phyloP scores from a whole-genome alignment of 495 filamentous ascomycete genomes.

The Polyplosphaeria fusca region DNA sequence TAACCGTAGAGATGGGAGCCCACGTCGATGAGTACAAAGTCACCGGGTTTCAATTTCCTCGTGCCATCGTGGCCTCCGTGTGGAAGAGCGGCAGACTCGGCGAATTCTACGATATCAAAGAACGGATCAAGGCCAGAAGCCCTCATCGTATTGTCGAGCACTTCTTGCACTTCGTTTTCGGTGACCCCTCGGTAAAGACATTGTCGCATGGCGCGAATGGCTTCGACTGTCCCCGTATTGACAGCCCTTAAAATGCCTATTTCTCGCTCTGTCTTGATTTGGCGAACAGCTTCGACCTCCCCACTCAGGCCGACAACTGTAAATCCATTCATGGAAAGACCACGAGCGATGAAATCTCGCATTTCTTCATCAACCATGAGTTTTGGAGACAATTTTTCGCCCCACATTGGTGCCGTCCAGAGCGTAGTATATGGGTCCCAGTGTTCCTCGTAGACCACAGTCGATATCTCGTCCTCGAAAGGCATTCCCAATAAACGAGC shows the following conservation, averaged over 20 bases:
- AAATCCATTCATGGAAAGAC: constrained; percentile 48
- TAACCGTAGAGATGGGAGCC: constrained; percentile 57
- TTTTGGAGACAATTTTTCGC: constrained; percentile 33
- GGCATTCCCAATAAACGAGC: constrained; percentile 53
- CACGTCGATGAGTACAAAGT: constrained; percentile 56
- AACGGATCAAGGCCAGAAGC: constrained; percentile 51
- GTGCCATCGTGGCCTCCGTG: constrained; percentile 53
- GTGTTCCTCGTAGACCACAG: constrained; percentile 56
- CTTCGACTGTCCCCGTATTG: constrained; percentile 57
- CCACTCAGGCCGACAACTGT: constrained; percentile 47
- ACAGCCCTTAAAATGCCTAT: constrained; percentile 53
- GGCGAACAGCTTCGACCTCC: constrained; percentile 51
- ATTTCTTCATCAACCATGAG: constrained; percentile 59
- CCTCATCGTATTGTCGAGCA: constrained; percentile 49
- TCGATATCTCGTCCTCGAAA: constrained; percentile 44
- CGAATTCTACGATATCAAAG: constrained; percentile 57
- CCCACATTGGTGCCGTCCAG: constrained; percentile 24
- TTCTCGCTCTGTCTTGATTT: constrained; percentile 50
- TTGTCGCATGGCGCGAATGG: constrained; percentile 52
- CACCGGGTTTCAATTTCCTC: constrained; percentile 48
- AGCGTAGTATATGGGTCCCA: constrained; percentile 55
- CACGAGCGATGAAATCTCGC: constrained; percentile 54
- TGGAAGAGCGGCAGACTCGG: constrained; percentile 53
- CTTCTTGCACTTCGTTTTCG: constrained; percentile 49
- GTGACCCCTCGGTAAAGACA: constrained; percentile 52